Percentiles rank a stretch among this genome's conserved stretches.
Evolutionary conservation across 2,329 filamentous ascomycete species (phyloP).

Genomic region (Penicillium sp.): DNA sequence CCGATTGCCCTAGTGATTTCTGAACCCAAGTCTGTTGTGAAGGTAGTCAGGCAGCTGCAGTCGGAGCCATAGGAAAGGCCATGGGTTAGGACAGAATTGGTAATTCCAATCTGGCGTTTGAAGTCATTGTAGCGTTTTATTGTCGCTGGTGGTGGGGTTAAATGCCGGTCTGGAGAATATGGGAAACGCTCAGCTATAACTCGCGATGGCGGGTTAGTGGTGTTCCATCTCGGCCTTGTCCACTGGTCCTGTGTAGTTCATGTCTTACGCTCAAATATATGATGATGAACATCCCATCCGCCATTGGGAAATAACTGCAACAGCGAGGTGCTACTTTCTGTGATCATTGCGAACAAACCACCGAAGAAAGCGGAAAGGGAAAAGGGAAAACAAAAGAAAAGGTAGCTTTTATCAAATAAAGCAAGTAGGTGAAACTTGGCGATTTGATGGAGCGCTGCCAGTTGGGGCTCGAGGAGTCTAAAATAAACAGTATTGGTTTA

Average conservation of each 20-base stretch:
- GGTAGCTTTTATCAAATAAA: too few species aligned
- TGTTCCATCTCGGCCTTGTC: background rate
- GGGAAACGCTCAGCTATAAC: slow-evolving; percentile 22
- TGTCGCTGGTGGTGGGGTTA: slow-evolving; percentile 32
- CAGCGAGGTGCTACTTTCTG: background rate
- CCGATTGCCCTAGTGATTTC: slow-evolving; percentile 30
- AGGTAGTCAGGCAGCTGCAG: slow-evolving; percentile 34
- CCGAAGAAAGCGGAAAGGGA: background rate
- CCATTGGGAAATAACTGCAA: slow-evolving; percentile 28
- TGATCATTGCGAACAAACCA: background rate
- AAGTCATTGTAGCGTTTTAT: slow-evolving; percentile 27
- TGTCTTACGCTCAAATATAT: slow-evolving; percentile 37
- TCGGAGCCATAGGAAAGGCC: slow-evolving; percentile 42
- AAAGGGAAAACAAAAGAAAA: background rate
- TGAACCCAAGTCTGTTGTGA: slow-evolving; percentile 29
- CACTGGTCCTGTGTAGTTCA: background rate
- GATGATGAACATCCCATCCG: slow-evolving; percentile 36
- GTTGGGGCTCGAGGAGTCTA: background rate
- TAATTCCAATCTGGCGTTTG: slow-evolving; percentile 29
- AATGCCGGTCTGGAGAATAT: slow-evolving; percentile 27
- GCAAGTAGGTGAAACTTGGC: background rate
- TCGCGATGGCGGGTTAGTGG: background rate
- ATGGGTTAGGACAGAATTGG: slow-evolving; percentile 39
- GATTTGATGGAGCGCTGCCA: background rate
- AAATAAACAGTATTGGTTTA: background rate